Percentiles rank a stretch among this genome's conserved stretches.
Evolutionary conservation across 2,329 filamentous ascomycete species (phyloP).

Genomic region (Purpureocillium takamizusanense): DNA sequence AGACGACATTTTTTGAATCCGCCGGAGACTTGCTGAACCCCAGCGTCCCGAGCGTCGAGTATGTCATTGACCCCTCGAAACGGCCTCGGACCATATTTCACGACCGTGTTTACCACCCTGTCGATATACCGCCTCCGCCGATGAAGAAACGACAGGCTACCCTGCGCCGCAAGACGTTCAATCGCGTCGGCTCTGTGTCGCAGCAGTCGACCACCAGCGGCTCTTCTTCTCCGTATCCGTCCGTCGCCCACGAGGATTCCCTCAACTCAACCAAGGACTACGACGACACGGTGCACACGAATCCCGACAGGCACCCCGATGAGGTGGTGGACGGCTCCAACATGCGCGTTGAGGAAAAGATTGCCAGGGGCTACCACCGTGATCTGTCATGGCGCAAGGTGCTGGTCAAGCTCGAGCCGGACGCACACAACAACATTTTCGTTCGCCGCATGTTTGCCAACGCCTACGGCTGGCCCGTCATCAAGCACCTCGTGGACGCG

Average conservation of each 20-base stretch:
- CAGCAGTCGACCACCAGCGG: constrained; percentile 16
- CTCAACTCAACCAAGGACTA: constrained; percentile 37
- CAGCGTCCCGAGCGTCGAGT: constrained; percentile 72
- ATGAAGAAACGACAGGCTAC: constrained; percentile 43
- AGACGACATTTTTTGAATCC: constrained; percentile 89
- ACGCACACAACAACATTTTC: constrained; percentile 97
- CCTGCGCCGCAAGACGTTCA: constrained; percentile 22
- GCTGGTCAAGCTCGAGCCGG: constrained; percentile 86
- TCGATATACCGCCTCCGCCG: constrained; percentile 81
- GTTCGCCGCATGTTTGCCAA: constrained; percentile 96
- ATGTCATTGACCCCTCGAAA: constrained; percentile 72
- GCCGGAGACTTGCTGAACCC: constrained; percentile 89
- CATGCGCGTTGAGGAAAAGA: constrained; percentile 96
- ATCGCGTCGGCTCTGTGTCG: constrained; percentile 12
- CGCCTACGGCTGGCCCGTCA: constrained; percentile 93
- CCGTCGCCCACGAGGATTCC: constrained; percentile 32
- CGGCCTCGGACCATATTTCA: constrained; percentile 91
- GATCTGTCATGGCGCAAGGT: constrained; percentile 95
- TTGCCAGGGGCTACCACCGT: constrained; percentile 87
- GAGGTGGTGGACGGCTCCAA: constrained; percentile 47
- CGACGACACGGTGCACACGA: constrained; percentile 39
- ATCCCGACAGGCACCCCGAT: constrained; percentile 29
- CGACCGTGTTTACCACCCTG: constrained; percentile 87
- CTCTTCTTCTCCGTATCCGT: constrained; percentile 23
- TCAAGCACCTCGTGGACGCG: constrained; percentile 89